Evolutionary conservation across 805 yeast species (phyloP).

Genomic region (Wickerhamomyces bisporus): DNA sequence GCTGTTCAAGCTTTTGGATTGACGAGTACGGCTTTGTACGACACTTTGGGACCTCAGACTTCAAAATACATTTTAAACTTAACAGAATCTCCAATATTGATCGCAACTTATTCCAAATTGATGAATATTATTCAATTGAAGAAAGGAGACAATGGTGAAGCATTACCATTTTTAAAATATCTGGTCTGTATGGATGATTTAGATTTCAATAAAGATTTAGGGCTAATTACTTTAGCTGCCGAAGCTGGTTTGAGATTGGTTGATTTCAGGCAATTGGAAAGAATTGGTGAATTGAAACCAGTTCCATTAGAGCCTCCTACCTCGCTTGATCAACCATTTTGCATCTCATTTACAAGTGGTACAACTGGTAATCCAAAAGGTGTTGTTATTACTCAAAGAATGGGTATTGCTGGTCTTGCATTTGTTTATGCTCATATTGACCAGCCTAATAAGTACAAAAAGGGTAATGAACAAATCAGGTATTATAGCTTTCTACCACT

Average conservation of each 20-base stretch:
- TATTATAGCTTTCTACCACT: slow-evolving; percentile 44
- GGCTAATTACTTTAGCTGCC: slow-evolving; percentile 16
- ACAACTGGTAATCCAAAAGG: slow-evolving; percentile 65
- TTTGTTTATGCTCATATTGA: slow-evolving; percentile 6
- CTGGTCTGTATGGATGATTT: slow-evolving; percentile 45
- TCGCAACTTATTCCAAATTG: slow-evolving; percentile 43
- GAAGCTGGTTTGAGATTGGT: slow-evolving; percentile 29
- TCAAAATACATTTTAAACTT: slow-evolving; percentile 55
- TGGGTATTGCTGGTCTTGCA: slow-evolving; percentile 35
- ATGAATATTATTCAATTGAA: slow-evolving; percentile 30
- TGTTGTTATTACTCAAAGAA: slow-evolving; percentile 42
- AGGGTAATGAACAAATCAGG: slow-evolving; percentile 24
- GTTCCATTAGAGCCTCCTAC: slow-evolving; percentile 32
- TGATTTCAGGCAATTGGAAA: slow-evolving; percentile 33
- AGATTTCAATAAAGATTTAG: slow-evolving; percentile 26
- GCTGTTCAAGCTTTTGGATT: slow-evolving; percentile 54
- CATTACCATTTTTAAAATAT: slow-evolving; percentile 32
- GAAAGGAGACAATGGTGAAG: slow-evolving; percentile 9
- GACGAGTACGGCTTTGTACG: slow-evolving; percentile 47
- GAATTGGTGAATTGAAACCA: slow-evolving; percentile 32
- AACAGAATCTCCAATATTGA: slow-evolving; percentile 58
- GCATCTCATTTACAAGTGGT: slow-evolving; percentile 58
- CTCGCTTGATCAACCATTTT: slow-evolving; percentile 32
- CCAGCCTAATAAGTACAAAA: slow-evolving; percentile 20
- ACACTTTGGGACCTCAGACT: slow-evolving; percentile 53